Base-by-base conservation (phyloP, 441 rosid species). In the Jatropha multifida region DNA sequence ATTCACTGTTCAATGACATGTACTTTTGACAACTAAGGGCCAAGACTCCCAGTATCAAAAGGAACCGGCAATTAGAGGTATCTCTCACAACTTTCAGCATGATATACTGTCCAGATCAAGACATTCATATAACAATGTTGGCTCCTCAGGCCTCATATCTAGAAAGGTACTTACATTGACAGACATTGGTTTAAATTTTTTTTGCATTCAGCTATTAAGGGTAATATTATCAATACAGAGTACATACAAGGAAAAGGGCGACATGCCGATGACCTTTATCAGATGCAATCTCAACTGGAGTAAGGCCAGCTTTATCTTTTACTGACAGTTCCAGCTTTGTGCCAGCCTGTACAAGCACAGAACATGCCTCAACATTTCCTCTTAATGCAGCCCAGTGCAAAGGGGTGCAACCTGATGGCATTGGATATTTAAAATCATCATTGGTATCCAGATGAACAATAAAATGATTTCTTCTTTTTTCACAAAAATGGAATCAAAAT, bases 181-280 rank as follows among this genome's bases (percentile, higher is more conserved):
- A 71, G 32, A 62, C 32, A 65, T 65, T 52, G 49, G 77, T 37
- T 71, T 71, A 56, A 66, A 64, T 32, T 63, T 73, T 18, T 62
- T 56, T 27, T 10, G n/a, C 23, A 40, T 38, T 51, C 26, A 40
- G 3, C 42, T 37, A 59, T 37, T 68, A 71, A 65, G 26, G 46
- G 79, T 42, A 79, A 74, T 70, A 78, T 73, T 75, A 73, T 72
- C 74, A 46, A 74, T 27, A 85, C 70, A 82, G 79, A 59, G 75
- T 81, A 92, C 98, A 80, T 92, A 95, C 99, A 85, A 95, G 98
- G 88, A 92, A 85, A 79, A 79, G 85, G 80, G 91, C 89, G 69
- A 95, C 80, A 77, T 90, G 93, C 83, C 85, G 90, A 90, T 95
- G 96, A 89, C 98, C 98, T 85, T 88, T 92, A 87, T 93, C 95